phyloP scores from a whole-genome alignment of 441 rosid species.

The Jatropha podagrica region DNA sequence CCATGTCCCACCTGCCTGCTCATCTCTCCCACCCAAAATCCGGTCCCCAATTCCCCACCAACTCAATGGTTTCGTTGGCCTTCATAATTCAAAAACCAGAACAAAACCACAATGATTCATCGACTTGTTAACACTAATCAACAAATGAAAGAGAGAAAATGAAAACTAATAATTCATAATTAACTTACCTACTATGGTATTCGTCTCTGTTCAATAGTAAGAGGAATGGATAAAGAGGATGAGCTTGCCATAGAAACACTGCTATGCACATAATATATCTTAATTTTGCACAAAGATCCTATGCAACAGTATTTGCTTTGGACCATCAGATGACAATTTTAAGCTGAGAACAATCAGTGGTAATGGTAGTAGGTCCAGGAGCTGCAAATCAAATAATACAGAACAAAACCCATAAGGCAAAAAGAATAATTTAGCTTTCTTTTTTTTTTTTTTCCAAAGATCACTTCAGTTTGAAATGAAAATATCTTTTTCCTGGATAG shows the following conservation, averaged over 20 bases:
- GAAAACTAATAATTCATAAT: neutral
- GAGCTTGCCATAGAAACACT: slow-evolving; percentile 75
- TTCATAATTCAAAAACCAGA: slow-evolving; percentile 24
- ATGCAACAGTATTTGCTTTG: neutral
- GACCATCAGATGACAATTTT: too few species aligned
- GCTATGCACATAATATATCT: slow-evolving; percentile 59
- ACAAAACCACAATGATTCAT: neutral
- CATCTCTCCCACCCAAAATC: slow-evolving; percentile 80
- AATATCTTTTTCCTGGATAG: too few species aligned
- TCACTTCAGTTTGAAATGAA: too few species aligned
- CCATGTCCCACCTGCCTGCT: slow-evolving; percentile 79
- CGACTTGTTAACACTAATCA: neutral
- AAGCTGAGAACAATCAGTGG: neutral
- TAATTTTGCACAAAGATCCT: neutral
- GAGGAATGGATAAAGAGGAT: slow-evolving; percentile 70
- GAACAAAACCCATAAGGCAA: too few species aligned
- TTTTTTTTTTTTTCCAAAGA: too few species aligned
- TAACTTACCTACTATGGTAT: slow-evolving; percentile 50
- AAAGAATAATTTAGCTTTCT: too few species aligned
- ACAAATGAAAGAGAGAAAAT: neutral
- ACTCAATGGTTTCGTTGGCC: slow-evolving; percentile 61
- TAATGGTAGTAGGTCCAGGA: too few species aligned
- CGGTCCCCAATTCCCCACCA: slow-evolving; percentile 73
- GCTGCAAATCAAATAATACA: too few species aligned
- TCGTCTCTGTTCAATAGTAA: slow-evolving; percentile 82